Percentiles rank a stretch among this genome's conserved stretches.
Evolutionary conservation across 305 asterid genomes (phyloP).

Genomic region (Rubia peregrina): DNA sequence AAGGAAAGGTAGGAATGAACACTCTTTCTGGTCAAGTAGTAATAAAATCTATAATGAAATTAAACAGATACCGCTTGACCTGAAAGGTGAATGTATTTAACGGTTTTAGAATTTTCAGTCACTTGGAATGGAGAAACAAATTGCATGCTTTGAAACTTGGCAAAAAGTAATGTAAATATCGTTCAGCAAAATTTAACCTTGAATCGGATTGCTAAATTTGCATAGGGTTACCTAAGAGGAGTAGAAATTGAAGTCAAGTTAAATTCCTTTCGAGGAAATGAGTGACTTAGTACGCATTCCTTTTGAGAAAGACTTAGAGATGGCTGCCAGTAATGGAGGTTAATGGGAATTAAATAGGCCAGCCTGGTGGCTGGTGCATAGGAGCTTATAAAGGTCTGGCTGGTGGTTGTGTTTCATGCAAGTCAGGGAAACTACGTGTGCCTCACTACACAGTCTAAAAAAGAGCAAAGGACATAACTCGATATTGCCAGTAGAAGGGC

Average conservation of each 20-base stretch:
- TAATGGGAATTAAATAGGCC: neutral
- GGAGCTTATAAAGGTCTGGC: neutral
- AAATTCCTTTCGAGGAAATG: neutral
- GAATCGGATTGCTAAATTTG: neutral
- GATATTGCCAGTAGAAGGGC: neutral
- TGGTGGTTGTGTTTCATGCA: neutral
- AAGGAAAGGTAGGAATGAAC: neutral
- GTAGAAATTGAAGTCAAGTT: neutral
- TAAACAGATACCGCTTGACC: no score
- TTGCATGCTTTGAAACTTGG: neutral
- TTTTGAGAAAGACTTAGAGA: neutral
- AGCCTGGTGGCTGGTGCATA: neutral
- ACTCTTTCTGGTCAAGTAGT: neutral
- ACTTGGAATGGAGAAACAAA: neutral
- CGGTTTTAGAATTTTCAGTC: neutral
- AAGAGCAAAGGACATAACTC: neutral
- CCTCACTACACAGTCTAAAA: neutral
- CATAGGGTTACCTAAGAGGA: neutral
- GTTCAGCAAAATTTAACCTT: neutral
- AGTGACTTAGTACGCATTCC: no score
- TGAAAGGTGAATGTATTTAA: neutral
- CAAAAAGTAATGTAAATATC: no score
- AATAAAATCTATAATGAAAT: neutral
- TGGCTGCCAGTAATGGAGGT: neutral
- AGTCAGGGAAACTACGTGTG: neutral